phyloP scores from a whole-genome alignment of 345 rosid species.

The Populus tremula region DNA sequence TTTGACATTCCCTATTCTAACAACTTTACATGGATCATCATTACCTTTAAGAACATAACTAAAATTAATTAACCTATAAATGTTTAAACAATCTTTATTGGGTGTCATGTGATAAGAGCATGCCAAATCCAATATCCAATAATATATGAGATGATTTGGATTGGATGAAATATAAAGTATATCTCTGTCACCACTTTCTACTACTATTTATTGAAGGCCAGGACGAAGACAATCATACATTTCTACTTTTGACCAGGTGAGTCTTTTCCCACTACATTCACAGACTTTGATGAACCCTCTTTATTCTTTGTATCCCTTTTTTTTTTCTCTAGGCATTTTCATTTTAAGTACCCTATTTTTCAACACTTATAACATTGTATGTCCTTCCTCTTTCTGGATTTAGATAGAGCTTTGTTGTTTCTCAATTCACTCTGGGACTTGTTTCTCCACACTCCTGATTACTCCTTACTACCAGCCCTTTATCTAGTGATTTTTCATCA shows the following conservation, averaged over 20 bases:
- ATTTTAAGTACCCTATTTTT: background rate
- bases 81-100: background rate
- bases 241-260: background rate
- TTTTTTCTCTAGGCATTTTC: background rate
- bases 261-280: background rate
- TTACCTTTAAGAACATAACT: background rate
- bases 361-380: background rate
- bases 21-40: background rate
- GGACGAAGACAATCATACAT: background rate
- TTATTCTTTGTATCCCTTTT: background rate
- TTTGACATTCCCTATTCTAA: background rate
- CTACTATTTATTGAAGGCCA: background rate
- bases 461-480: background rate
- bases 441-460: background rate
- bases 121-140: too few relatives aligned
- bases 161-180: too few relatives aligned
- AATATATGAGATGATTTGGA: too few relatives aligned
- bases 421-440: background rate
- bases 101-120: constrained; percentile 1
- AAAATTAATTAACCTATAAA: background rate
- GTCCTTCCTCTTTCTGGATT: background rate
- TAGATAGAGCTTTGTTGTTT: background rate
- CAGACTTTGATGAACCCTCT: background rate
- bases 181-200: too few relatives aligned
- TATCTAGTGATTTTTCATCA: background rate